Evolutionary conservation across 2,329 filamentous ascomycete species (phyloP), one percentile per base, ranked within the genome.

Genomic region (Metarhizium guizhouense): DNA sequence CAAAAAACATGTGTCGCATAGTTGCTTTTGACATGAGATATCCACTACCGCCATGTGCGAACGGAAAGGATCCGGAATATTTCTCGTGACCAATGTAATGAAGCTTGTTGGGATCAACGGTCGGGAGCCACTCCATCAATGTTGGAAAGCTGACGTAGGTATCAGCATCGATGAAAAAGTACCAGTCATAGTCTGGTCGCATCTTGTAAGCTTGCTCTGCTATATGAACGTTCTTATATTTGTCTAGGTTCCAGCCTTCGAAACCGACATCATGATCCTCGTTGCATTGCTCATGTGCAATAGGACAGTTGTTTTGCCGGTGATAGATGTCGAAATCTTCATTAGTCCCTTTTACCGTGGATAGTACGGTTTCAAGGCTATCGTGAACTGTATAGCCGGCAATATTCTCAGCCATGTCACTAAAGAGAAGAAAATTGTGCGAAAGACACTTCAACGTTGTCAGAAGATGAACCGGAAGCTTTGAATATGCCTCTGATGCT

Each of bases 221-320:
- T 62, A 83, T 82, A 63, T 82, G 80, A 47, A 82, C 69, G 64
- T 82, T 82, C 67, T 84, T 84, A 70, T 82, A 84, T 68, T 82
- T 83, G 69, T 84, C 81, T 34, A 84, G 66, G 25, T 69, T 72
- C 81, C 80, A 83, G 1, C 72, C 73, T 25, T 73, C 68, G 57
- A 61, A 54, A 54, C 55, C 58, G 6, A 56, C 54, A 50, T 64
- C 52, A 54, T 59, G 52, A 54, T 58, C 51, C 63, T 65, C 68
- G 57, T 72, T 72, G 60, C 78, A 76, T 53, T 72, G 73, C 45
- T 74, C 73, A 51, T 76, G 73, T 29, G 75, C 72, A 51, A 72
- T 64, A 29, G 70, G 66, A 57, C 78, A 81, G 47, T 72, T 64
- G 49, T 75, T 63, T 62, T 78, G 76, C 18, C 68, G 69, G 8